Evolutionary conservation across 1,284 basidiomycete species (phyloP), one percentile per base, ranked within the genome.

Genomic region (Rhodotorula sp.): DNA sequence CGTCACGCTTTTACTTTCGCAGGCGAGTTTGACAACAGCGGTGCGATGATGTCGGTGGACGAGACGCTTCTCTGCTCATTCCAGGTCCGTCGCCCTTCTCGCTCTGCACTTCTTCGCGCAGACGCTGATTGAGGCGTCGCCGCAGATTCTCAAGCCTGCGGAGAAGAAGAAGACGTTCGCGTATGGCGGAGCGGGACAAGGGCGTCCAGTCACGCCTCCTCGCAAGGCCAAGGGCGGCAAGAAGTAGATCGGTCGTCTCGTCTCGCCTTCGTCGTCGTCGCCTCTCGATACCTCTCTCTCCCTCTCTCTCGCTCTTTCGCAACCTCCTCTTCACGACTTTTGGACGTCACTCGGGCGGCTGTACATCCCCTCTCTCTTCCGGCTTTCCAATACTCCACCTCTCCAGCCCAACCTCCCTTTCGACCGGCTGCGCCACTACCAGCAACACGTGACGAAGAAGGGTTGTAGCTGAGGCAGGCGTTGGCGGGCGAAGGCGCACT

Each of bases 21-120:
- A 34, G 69, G 73, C 53, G 84, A 78, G 68, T 99, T 99, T 79
- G 96, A 99, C 83, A 99, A 99, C 80, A 94, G 94, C 24, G 95
- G 95, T 52, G 95, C 95, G 37, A 98, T 99, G 95, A 99, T 99
- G 96, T 94, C 91, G 79, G 96, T 99, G 63, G 95, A 98, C 80
- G 95, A 99, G 83, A 97, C 94, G 13, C 81, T 99, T 75, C 82
- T 99, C 73, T 99, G 95, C 83, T 97, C 94, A 22, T 99, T 99
- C 91, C 94, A 97, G 83, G 92, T 94, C 74, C 72, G 87, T 80
- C 56, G n/a, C 50, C 59, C 44, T 50, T 40, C 52, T 47, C 40
- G 22, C 4, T 28, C 55, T 24, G 2, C 7, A 31, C 22, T 16
- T 10, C 11, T 2, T 2, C 15, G 7, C 48, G 31, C 15, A 34